These are phyloP conservation scores for Arabidopsis hybrid DNA, from an alignment of 441 rosid genomes.

Conservation along the genomic window DNA sequence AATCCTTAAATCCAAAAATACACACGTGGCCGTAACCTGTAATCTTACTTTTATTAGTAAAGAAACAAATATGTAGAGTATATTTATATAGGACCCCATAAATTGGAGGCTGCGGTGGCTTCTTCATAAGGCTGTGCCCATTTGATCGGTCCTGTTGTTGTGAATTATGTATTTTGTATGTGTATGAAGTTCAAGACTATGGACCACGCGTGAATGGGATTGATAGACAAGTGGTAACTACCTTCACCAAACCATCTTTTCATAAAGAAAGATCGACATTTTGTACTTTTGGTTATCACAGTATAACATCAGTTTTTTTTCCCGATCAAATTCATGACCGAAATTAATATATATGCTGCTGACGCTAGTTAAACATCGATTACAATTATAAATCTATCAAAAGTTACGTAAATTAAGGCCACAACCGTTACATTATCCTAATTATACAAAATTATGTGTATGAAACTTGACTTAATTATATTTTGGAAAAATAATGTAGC, in stretches of 20 bases:
- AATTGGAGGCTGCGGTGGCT: conserved; percentile 23
- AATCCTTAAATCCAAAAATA: conserved; percentile 4
- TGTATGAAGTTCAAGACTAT: conserved; percentile 16
- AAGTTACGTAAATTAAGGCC: neutral
- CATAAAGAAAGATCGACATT: conserved; percentile 3
- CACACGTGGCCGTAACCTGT: neutral
- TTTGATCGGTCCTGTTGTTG: conserved; percentile 21
- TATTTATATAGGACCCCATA: conserved; percentile 11
- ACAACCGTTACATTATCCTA: neutral
- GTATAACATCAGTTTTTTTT: neutral
- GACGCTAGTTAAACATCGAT: neutral
- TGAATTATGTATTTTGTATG: conserved; percentile 29
- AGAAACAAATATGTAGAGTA: neutral
- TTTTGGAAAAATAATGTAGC: conserved; percentile 12
- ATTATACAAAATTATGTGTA: neutral
- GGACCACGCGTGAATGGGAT: conserved; percentile 38
- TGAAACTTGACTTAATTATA: neutral
- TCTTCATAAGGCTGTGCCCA: conserved; percentile 29
- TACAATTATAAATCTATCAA: too few relatives aligned
- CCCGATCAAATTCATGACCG: neutral
- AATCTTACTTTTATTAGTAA: neutral
- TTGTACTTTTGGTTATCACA: conserved; percentile 14
- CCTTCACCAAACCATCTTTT: conserved; percentile 41
- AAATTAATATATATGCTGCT: neutral
- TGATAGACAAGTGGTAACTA: conserved; percentile 32